Evolutionary conservation across 1,284 basidiomycete species (phyloP).

Genomic region (Cryptococcus sp.): DNA sequence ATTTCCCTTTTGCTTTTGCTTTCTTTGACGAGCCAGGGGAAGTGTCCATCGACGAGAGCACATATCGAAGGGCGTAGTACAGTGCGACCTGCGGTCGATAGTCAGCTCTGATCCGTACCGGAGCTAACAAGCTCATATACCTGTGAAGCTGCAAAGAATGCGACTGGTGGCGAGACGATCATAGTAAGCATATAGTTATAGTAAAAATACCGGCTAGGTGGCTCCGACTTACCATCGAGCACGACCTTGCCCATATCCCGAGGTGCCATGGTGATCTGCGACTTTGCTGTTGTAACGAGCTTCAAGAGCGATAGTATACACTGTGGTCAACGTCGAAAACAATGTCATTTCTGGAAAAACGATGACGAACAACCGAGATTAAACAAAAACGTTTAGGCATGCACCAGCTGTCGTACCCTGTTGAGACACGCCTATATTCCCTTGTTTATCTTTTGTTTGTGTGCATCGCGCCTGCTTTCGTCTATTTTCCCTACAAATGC

Average conservation of each 20-base stretch:
- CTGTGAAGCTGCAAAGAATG: conserved; percentile 65
- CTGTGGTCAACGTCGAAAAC: too few species aligned
- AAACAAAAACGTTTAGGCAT: not conserved
- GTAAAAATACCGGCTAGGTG: conserved; percentile 23
- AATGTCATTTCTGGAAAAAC: too few species aligned
- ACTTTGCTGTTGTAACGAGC: not conserved
- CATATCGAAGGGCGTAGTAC: conserved; percentile 52
- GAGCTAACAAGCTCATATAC: conserved; percentile 52
- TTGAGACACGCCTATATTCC: not conserved
- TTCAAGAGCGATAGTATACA: not conserved
- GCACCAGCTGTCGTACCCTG: not conserved
- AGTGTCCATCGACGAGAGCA: conserved; percentile 47
- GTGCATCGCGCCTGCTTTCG: conserved; percentile 2
- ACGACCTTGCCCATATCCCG: conserved; percentile 52
- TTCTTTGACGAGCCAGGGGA: conserved; percentile 40
- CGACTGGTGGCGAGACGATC: conserved; percentile 53
- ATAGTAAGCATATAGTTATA: conserved; percentile 19
- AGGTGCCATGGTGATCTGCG: conserved; percentile 17
- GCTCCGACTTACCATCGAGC: conserved; percentile 53
- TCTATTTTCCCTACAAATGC: too few species aligned
- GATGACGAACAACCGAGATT: not conserved
- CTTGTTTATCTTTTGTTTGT: not conserved
- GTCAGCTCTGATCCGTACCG: conserved; percentile 4
- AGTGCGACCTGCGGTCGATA: conserved; percentile 38
- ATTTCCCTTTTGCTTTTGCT: conserved; percentile 47